These are phyloP conservation scores for Cystobasidium sp. DNA, from an alignment of 1,284 basidiomycete genomes.

Conservation along the genomic window DNA sequence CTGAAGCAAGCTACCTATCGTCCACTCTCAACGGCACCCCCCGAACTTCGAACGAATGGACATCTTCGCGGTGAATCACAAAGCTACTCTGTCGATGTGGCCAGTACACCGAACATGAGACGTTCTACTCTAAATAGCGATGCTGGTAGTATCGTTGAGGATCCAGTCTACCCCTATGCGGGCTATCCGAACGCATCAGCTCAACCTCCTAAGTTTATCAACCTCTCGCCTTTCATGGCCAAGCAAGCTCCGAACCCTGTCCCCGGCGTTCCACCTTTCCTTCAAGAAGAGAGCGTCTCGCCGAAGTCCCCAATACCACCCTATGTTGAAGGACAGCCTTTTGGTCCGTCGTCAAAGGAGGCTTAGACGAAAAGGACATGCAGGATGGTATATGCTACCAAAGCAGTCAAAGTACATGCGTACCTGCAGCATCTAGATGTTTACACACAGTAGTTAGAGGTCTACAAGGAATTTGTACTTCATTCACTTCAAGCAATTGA, in stretches of 20 bases:
- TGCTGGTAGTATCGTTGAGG: slow-evolving; percentile 10
- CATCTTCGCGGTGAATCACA: background rate
- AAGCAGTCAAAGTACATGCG: background rate
- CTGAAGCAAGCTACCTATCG: slow-evolving; percentile 15
- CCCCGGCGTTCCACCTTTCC: background rate
- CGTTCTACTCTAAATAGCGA: background rate
- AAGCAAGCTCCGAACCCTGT: background rate
- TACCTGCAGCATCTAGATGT: too few species aligned
- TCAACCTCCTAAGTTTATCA: slow-evolving; percentile 33
- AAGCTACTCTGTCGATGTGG: slow-evolving; percentile 13
- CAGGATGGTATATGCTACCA: background rate
- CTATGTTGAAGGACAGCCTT: slow-evolving; percentile 20
- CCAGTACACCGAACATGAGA: background rate
- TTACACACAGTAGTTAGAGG: too few species aligned
- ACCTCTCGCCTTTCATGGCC: slow-evolving; percentile 25
- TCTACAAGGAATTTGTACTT: too few species aligned
- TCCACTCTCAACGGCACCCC: background rate
- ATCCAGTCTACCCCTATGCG: slow-evolving; percentile 33
- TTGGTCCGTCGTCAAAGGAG: slow-evolving; percentile 22
- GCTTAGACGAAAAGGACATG: background rate
- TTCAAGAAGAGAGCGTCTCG: slow-evolving; percentile 36
- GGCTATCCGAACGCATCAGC: slow-evolving; percentile 26
- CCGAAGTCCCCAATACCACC: slow-evolving; percentile 36
- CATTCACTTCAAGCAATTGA: too few species aligned
- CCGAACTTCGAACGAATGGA: slow-evolving; percentile 8